Evolutionary conservation across 1,284 basidiomycete genomes (phyloP).

Genomic region (Polyporus tsugae): DNA sequence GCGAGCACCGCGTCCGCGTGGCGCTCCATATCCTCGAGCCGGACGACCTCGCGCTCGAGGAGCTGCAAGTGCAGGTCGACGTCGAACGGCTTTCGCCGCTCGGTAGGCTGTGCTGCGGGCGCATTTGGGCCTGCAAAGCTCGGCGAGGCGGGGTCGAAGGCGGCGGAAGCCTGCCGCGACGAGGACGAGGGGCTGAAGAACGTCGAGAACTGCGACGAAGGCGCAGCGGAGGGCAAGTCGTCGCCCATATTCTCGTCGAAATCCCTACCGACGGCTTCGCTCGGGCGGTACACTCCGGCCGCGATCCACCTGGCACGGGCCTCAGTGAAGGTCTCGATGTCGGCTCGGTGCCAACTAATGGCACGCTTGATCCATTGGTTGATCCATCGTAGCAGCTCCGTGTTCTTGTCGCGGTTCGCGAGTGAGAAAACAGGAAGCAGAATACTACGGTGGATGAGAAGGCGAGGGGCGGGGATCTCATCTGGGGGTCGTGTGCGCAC

Average conservation of each 20-base stretch:
- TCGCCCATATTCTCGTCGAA: constrained; percentile 12
- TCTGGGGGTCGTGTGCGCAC: constrained; percentile 29
- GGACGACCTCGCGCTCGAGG: constrained; percentile 58
- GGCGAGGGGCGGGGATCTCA: constrained; percentile 55
- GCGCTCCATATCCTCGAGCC: constrained; percentile 53
- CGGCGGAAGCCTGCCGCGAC: not conserved
- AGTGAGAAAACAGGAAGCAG: constrained; percentile 63
- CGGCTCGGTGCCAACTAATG: constrained; percentile 54
- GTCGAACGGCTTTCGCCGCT: constrained; percentile 51
- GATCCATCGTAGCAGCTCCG: constrained; percentile 66
- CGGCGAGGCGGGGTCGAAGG: not conserved
- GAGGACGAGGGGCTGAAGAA: constrained; percentile 36
- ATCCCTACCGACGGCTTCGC: constrained; percentile 4
- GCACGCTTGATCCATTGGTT: constrained; percentile 51
- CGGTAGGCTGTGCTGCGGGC: constrained; percentile 13
- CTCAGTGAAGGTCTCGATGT: constrained; percentile 53
- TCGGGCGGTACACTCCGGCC: constrained; percentile 20
- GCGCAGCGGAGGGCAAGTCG: constrained; percentile 17
- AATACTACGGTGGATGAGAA: constrained; percentile 61
- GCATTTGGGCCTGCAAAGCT: not conserved
- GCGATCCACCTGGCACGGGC: constrained; percentile 37
- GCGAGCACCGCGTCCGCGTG: constrained; percentile 53
- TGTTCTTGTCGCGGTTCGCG: constrained; percentile 63
- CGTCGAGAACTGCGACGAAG: constrained; percentile 28
- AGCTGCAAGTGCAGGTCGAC: constrained; percentile 62